phyloP scores from a whole-genome alignment of 2,329 filamentous ascomycete genomes.

The Monilinia polystroma region DNA sequence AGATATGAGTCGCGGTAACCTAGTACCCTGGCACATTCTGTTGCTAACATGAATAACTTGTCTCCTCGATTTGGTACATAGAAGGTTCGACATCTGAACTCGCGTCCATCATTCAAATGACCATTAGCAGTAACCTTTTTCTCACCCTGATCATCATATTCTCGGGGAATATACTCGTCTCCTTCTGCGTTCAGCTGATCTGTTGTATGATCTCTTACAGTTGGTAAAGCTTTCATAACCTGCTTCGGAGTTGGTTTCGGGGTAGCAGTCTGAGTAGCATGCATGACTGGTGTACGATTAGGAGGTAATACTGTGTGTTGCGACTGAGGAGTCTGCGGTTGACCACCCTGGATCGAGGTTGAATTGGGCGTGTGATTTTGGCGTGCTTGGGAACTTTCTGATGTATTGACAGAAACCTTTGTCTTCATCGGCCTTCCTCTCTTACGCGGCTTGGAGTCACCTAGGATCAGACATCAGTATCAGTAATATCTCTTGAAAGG shows the following conservation, averaged over 20 bases:
- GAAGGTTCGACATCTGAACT: constrained; percentile 93
- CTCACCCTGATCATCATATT: constrained; percentile 90
- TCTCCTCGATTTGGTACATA: constrained; percentile 85
- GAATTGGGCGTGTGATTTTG: constrained; percentile 50
- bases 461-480: constrained; percentile 39
- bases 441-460: constrained; percentile 45
- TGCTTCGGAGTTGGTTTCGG: constrained; percentile 80
- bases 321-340: constrained; percentile 57
- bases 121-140: constrained; percentile 88
- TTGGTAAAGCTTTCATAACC: constrained; percentile 90
- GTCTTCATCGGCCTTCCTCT: constrained; percentile 42
- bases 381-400: constrained; percentile 53
- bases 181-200: constrained; percentile 86
- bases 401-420: constrained; percentile 48
- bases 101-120: constrained; percentile 75
- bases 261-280: constrained; percentile 57
- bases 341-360: constrained; percentile 44
- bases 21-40: constrained; percentile 90
- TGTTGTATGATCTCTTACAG: constrained; percentile 94
- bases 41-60: constrained; percentile 98
- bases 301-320: constrained; percentile 37
- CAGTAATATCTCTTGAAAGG: constrained; percentile 29
- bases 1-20: constrained; percentile 97
- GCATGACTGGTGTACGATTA: constrained; percentile 36
- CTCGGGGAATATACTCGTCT: constrained; percentile 92